phyloP scores from a whole-genome alignment of 305 asterid genomes.

The Solanum hybrid region DNA sequence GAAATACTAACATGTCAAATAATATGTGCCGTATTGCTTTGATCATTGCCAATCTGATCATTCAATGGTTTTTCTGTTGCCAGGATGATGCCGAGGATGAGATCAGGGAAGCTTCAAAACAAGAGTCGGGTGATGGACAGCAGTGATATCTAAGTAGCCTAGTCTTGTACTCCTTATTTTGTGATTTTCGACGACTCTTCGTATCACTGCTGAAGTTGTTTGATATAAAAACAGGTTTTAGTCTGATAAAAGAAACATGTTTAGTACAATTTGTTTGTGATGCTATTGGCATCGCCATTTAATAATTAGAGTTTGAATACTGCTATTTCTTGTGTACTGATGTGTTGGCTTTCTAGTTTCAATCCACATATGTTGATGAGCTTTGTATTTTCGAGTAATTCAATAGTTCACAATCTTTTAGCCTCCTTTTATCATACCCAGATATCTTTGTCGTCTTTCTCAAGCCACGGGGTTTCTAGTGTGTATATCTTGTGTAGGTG shows the following conservation, averaged over 20 bases:
- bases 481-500: neutral
- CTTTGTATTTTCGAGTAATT: neutral
- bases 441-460: neutral
- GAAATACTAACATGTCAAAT: neutral
- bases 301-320: neutral
- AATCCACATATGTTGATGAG: neutral
- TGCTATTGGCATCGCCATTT: neutral
- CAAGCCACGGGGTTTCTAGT: neutral
- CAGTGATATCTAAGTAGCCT: constrained; percentile 21
- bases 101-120: constrained; percentile 53
- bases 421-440: neutral
- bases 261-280: neutral
- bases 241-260: neutral
- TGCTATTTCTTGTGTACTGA: neutral
- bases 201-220: neutral
- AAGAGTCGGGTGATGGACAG: constrained; percentile 38
- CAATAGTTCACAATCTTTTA: neutral
- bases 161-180: constrained; percentile 15
- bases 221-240: neutral
- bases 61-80: neutral
- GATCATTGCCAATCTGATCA: neutral
- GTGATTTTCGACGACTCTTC: neutral
- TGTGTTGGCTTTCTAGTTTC: neutral
- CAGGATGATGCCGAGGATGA: constrained; percentile 74
- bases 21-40: neutral